phyloP scores from a whole-genome alignment of 169 alveolate genomes.

The Plasmodium blacklocki region DNA sequence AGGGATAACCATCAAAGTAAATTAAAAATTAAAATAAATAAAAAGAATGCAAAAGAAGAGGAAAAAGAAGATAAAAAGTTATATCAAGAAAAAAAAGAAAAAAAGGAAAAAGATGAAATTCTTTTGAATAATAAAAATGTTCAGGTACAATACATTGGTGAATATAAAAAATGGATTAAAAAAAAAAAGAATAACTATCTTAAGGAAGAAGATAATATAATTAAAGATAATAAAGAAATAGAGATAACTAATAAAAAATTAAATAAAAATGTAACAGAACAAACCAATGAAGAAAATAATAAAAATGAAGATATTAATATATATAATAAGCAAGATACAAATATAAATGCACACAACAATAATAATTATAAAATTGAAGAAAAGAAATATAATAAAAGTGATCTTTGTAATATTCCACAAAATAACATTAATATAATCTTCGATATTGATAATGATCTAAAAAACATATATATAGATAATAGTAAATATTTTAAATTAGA shows the following conservation, averaged over 20 bases:
- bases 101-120: not conserved
- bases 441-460: constrained; percentile 34
- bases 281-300: not conserved
- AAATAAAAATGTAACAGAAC: constrained; percentile 2
- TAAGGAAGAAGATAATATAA: not conserved
- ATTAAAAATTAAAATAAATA: not conserved
- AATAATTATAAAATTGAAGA: not conserved
- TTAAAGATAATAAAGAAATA: not conserved
- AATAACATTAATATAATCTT: not conserved
- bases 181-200: constrained; percentile 12
- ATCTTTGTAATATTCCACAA: not conserved
- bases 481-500: constrained; percentile 25
- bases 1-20: no score
- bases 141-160: constrained; percentile 22
- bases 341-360: not conserved
- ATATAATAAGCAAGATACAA: not conserved
- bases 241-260: not conserved
- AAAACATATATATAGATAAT: constrained; percentile 51
- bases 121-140: not conserved
- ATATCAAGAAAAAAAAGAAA: not conserved
- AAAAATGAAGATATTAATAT: not conserved
- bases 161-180: constrained; percentile 69
- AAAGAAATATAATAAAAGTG: not conserved
- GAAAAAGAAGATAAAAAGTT: not conserved
- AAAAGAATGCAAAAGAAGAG: not conserved